Base-by-base conservation (phyloP, 192 early-diverging fungal genomes). In the Mortierella hygrophila region DNA sequence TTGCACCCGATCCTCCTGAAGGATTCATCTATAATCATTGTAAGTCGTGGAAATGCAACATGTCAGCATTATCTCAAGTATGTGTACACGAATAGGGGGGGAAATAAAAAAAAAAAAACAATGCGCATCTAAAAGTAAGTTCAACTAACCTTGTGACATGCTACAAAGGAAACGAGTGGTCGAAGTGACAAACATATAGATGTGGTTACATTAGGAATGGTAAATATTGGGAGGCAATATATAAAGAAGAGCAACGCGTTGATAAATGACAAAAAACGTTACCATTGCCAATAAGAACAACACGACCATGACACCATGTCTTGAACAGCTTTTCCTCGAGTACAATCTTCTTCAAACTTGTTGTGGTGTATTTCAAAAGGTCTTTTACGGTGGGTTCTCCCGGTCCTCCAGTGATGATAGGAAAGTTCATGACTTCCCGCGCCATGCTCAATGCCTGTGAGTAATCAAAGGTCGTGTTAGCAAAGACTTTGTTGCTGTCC, bases 321-420 rank as follows among this genome's bases (percentile, higher is more conserved):
- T 70, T 47, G 52, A 79, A 79, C 4, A 73, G 6, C 70, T 80
- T 73, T 15, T 80, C 78, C 44, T 80, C 71, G 1, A 72, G 29
- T 26, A 72, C 63, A 29, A 80, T 70, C 37, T 72, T 80, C 4
- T 52, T 63, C 29, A 80, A 37, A 21, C 23, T 55, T 20, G 10
- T 44, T 3, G 78, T 42, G 3, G 78, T 73, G 15, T 60, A 16
- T 20, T 80, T 37, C 13, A 74, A 35, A 44, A 73, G 26, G 55
- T 73, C 55, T 6, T 57, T 55, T 16, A 72, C 55, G 6, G 54
- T 80, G 15, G 29, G 21, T 21, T 26, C 37, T 42, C 68, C 68
- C 10, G 29, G 60, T 32, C 60, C 60, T 65, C 60, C 60, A 10
- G 60, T 65, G 15, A 65, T 65, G 29, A 79, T 29, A 1, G 68